phyloP scores from a whole-genome alignment of 495 filamentous ascomycete genomes.

The Aspergillus baeticus region DNA sequence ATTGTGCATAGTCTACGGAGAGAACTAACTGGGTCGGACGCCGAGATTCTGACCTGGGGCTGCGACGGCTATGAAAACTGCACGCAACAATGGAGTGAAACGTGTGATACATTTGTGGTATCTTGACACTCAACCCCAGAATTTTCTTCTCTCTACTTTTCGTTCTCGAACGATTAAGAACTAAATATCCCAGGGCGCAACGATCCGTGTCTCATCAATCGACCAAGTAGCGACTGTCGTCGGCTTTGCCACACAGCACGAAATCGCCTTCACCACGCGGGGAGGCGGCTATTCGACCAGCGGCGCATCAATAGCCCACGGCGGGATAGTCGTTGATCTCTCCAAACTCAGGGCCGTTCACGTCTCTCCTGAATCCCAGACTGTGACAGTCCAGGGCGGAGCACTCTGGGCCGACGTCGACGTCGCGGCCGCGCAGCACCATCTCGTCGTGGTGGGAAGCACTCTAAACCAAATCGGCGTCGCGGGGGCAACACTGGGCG shows the following conservation, averaged over 20 bases:
- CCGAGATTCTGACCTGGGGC: slow-evolving; percentile 7
- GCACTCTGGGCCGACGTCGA: slow-evolving; percentile 5
- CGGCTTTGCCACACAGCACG: slow-evolving; percentile 15
- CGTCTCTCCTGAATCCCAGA: slow-evolving; percentile 28
- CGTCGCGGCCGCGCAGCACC: slow-evolving; percentile 3
- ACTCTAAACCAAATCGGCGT: slow-evolving; percentile 54
- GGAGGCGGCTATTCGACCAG: slow-evolving; percentile 18
- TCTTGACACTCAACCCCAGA: neutral
- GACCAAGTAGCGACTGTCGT: slow-evolving; percentile 18
- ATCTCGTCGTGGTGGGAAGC: slow-evolving; percentile 52
- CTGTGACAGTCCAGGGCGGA: slow-evolving; percentile 4
- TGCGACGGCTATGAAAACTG: slow-evolving; percentile 17
- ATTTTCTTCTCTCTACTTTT: no score
- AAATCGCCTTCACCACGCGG: slow-evolving; percentile 17
- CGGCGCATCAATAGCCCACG: slow-evolving; percentile 16
- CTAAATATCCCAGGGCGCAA: slow-evolving; percentile 19
- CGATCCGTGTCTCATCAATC: slow-evolving; percentile 18
- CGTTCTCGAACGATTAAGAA: neutral
- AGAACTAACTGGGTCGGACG: slow-evolving; percentile 8
- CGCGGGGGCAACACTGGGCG: slow-evolving; percentile 52
- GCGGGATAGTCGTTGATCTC: slow-evolving; percentile 50
- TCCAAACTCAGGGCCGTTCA: slow-evolving; percentile 40
- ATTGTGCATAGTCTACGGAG: neutral
- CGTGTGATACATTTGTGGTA: slow-evolving; percentile 12
- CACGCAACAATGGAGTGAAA: slow-evolving; percentile 19